Base-by-base conservation (phyloP, 805 yeast genomes). In the Saturnispora serradocipensis region DNA sequence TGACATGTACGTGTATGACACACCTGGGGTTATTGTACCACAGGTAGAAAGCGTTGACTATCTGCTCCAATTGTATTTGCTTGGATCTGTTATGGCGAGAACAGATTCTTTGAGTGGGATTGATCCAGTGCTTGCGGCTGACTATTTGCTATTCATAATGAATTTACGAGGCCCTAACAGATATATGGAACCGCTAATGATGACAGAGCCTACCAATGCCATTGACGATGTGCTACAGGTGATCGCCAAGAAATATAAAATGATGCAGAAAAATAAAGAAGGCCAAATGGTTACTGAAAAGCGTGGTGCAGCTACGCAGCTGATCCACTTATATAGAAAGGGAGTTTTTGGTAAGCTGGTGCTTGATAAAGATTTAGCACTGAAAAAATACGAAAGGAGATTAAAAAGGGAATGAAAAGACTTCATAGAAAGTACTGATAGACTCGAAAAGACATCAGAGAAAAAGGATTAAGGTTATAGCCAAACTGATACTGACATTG, bases 21-120 rank as follows among this genome's bases (percentile, higher is more conserved):
- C 97, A 0, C 99, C 99, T 0, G 99, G 99, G 1, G 90, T 93
- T 4, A 80, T 88, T 52, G 67, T 88, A 11, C 98, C 99, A 0
- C 78, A 80, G 20, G 86, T 82, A 9, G 74, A 76, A 45, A 75
- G 77, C 54, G 64, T 76, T 3, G 80, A 81, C 55, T 80, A 88
- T 1, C 87, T 90, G 93, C 69, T 91, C 24, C 76, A 82, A 2
- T 71, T 90, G 38, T 74, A 86, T 1, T 67, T 89, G 18, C 80
- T 85, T 36, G 95, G 95, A 1, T 83, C 93, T 46, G 84, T 90
- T 5, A 81, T 81, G 52, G 70, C 78, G 5, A 75, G 76, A 15
- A 71, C 77, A n/a, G 30, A 49, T 22, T n/a, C 24, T 13, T n/a
- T 49, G 0, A 51, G 51, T 18, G 56, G 52, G 15, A 76, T 88